Base-by-base conservation (phyloP, 345 rosid species). In the Syzygium oleosum region DNA sequence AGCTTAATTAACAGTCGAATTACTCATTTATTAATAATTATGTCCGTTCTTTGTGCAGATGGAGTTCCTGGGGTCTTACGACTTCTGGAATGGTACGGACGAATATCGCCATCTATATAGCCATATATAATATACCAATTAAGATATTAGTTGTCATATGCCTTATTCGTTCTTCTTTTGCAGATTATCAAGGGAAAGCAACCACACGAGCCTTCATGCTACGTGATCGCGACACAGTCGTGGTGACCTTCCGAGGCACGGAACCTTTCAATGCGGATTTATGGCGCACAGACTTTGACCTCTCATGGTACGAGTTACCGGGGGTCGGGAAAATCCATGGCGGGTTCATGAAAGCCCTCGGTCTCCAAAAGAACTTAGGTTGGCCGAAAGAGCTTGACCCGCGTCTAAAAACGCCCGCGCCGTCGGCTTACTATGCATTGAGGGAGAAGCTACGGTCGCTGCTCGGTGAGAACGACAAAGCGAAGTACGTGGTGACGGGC, bases 21-120 rank as follows among this genome's bases (percentile, higher is more conserved):
- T 0, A 2, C 41, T 65, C 38, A 65, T 16, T 65, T 65, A 65
- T 65, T 65, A 65, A 65, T 31, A 65, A 31, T 7, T 31, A 38
- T 65, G 78, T 16, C 43, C 3, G 3, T 31, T 31, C 43, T 9
- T 19, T 65, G 31, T 77, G 88, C 93, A 93, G 95, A 95, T 95
- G 96, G 93, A 94, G 86, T 91, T 85, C 86, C 78, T 97, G 92
- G 97, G 95, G 41, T 88, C 86, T 52, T 55, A 84, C 80, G 91
- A 94, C 91, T 95, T 87, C 55, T 95, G 97, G 96, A 94, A 97
- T 51, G 98, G 98, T 96, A 92, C 56, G 88, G 84, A 38, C 27
- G 25, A 19, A 15, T 65, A 65, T 16, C 41, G 41, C 41, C 78
- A 65, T 65, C 41, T 16, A 31, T 65, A 22, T 8, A 65, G 0